These are phyloP conservation scores for Amyloporia xantha DNA, from an alignment of 768 basidiomycete genomes.

Conservation along the genomic window DNA sequence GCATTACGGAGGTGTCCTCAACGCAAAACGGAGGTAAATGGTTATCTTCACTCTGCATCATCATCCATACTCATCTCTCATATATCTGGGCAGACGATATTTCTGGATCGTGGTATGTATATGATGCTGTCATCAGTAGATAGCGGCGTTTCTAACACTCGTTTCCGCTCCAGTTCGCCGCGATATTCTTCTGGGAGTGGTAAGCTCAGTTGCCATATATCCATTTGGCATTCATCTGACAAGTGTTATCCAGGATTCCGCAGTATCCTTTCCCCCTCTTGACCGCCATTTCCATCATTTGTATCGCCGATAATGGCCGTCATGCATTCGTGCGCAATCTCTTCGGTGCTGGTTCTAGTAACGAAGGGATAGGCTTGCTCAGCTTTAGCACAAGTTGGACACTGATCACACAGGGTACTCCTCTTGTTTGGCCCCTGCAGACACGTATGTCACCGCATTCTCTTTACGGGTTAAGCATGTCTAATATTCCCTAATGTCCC, in stretches of 20 bases:
- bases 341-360: constrained; percentile 41
- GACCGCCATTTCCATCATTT: constrained; percentile 44
- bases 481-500: background rate
- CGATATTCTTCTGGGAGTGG: constrained; percentile 43
- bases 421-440: constrained; percentile 49
- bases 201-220: constrained; percentile 15
- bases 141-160: too few species aligned
- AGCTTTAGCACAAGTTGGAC: constrained; percentile 46
- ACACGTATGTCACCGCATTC: constrained; percentile 33
- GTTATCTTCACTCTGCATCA: background rate
- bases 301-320: constrained; percentile 41
- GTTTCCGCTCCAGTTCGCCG: constrained; percentile 30
- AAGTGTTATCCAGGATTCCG: constrained; percentile 25
- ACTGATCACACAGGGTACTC: constrained; percentile 47
- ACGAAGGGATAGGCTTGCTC: constrained; percentile 44
- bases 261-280: constrained; percentile 35
- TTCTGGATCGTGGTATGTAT: constrained; percentile 47
- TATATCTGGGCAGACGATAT: constrained; percentile 27
- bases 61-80: background rate
- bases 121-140: too few species aligned
- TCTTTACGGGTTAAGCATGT: too few species aligned
- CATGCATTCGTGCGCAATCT: constrained; percentile 34
- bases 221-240: background rate
- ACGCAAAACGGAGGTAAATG: constrained; percentile 28
- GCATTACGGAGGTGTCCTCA: constrained; percentile 44